Evolutionary conservation across 805 yeast genomes (phyloP), one percentile per base, ranked within the genome.

Genomic region (Myxozyma vanderwaltii): DNA sequence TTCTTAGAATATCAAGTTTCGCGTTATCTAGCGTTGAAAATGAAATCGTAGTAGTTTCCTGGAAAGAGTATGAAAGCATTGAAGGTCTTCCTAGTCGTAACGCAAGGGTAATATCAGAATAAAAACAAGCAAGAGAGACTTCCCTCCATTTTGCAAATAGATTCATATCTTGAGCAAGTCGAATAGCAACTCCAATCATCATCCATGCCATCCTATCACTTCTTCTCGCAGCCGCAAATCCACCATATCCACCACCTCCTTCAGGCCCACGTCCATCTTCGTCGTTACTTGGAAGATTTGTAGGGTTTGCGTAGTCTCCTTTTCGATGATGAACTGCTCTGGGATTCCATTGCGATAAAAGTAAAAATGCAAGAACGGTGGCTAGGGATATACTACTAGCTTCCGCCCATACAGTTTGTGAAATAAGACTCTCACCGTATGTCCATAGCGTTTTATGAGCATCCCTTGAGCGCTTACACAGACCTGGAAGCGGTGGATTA

Each of bases 341-440:
- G 2, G 97, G 97, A 67, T 91, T 90, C 98, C 98, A 91, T 72
- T 92, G 97, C 0, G 96, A 88, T 67, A 89, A 86, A 17, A 91
- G 76, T 51, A 91, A 73, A 69, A 91, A 89, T 0, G 97, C 91
- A 61, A 88, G 79, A 4, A 91, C 85, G 0, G 97, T 89, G 0
- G 96, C 97, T 2, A 91, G 82, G 0, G 94, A 86, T 63, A 96
- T 76, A 5, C 94, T 88, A 59, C 89, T 85, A 0, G 96, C 94
- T 70, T 89, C 96, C 0, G 96, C 96, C 97, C 96, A 91, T 4
- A 89, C 91, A 0, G 96, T 86, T 72, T 86, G 89, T 2, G 95
- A 87, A 43, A 90, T 86, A 59, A 89, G 76, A 61, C 85, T 72
- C 74, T 89, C 96, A 59, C 91, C 89, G 69, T 87, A 84, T 26